Conservation (phyloP, 192 early-diverging fungal genomes). For the Entomortierella parvispora region DNA sequence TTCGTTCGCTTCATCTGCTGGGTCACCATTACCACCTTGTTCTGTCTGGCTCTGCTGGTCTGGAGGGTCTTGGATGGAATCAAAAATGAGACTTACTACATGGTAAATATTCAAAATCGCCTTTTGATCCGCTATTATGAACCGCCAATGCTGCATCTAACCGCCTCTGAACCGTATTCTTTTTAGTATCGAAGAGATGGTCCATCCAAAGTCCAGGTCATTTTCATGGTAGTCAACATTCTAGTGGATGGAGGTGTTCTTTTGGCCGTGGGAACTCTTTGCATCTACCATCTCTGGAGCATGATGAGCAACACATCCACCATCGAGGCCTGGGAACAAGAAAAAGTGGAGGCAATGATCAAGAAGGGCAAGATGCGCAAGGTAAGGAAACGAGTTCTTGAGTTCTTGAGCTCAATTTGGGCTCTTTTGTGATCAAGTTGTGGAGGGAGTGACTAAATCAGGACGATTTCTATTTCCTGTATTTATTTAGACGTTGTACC, state of each 20-base stretch:
- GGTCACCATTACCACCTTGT: conserved; percentile 67
- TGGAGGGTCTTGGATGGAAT: conserved; percentile 62
- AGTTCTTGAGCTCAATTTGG: no score
- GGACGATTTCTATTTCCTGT: background rate
- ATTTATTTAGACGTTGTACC: conserved; percentile 64
- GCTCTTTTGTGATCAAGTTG: background rate
- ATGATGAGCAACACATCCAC: conserved; percentile 79
- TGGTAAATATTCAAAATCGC: conserved; percentile 13
- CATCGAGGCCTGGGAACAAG: conserved; percentile 85
- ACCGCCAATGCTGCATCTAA: no score
- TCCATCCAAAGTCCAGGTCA: conserved; percentile 70
- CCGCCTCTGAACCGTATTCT: background rate
- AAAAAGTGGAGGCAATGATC: conserved; percentile 71
- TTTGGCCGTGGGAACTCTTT: conserved; percentile 74
- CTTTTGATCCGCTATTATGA: no score
- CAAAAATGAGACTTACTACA: conserved; percentile 30
- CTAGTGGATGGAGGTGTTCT: conserved; percentile 75
- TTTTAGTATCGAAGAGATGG: conserved; percentile 39
- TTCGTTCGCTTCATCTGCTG: conserved; percentile 84
- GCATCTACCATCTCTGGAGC: conserved; percentile 79
- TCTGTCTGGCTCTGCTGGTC: conserved; percentile 63
- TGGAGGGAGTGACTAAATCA: background rate
- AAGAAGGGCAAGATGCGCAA: conserved; percentile 66
- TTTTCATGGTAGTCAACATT: conserved; percentile 81
- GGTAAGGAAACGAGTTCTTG: conserved; percentile 28